phyloP scores from a whole-genome alignment of 495 filamentous ascomycete genomes.

The Glutinoglossum americanum region DNA sequence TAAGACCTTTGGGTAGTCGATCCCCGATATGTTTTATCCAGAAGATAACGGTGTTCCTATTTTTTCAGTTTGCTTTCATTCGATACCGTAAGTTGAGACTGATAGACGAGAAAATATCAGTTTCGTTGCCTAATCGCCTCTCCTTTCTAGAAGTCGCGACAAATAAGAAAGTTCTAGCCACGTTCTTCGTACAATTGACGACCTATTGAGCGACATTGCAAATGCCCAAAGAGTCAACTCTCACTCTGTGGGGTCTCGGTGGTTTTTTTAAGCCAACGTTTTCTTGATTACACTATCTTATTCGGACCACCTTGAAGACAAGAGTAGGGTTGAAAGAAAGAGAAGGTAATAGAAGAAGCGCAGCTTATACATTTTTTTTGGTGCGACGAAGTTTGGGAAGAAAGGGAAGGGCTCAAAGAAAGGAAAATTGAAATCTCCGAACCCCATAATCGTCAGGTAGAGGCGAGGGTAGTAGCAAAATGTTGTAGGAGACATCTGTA shows the following conservation, averaged over 20 bases:
- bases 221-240: not conserved
- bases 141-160: not conserved
- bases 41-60: no score
- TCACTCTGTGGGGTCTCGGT: not conserved
- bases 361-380: constrained; percentile 2
- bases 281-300: constrained; percentile 3
- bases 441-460: not conserved
- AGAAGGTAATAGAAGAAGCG: not conserved
- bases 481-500: not conserved
- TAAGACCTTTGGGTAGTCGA: no score
- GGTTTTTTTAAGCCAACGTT: not conserved
- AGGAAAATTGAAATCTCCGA: not conserved
- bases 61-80: no score
- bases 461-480: not conserved
- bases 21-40: no score
- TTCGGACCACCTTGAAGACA: not conserved
- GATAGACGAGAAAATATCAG: no score
- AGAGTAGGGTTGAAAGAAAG: not conserved
- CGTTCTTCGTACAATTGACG: not conserved
- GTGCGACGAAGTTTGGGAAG: not conserved
- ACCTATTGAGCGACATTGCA: not conserved
- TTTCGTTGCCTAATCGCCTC: not conserved
- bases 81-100: no score
- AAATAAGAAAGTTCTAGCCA: not conserved
- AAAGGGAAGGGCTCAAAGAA: not conserved